These are phyloP conservation scores for Ambrosia artemisiifolia DNA, from an alignment of 129 eudicot species.

Conservation along the genomic window DNA sequence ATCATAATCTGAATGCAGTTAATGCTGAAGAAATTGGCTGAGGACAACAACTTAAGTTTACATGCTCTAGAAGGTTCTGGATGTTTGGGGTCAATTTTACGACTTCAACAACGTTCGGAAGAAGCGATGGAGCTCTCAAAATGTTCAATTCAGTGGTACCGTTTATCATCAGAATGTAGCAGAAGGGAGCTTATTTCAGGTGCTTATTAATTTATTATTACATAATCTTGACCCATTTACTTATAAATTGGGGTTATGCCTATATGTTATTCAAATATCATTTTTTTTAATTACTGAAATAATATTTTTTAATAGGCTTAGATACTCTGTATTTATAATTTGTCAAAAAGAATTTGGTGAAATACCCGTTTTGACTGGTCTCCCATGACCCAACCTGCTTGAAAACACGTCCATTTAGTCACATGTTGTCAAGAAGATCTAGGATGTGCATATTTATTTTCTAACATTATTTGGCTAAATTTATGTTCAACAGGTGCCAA, in stretches of 20 bases:
- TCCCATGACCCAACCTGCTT: background rate
- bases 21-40: slow-evolving; percentile 61
- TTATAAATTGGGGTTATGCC: background rate
- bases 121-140: slow-evolving; percentile 79
- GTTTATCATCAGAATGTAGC: slow-evolving; percentile 79
- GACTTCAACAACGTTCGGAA: slow-evolving; percentile 62
- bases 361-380: background rate
- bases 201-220: slow-evolving; percentile 21
- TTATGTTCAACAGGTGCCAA: slow-evolving; percentile 60
- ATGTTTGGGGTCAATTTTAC: slow-evolving; percentile 71
- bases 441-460: background rate
- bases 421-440: background rate
- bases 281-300: background rate
- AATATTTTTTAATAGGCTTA: background rate
- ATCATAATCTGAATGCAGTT: slow-evolving; percentile 41
- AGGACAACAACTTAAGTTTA: slow-evolving; percentile 58
- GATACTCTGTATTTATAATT: background rate
- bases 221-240: background rate
- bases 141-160: slow-evolving; percentile 91
- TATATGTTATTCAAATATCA: background rate
- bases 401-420: background rate
- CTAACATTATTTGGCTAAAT: slow-evolving; percentile 8
- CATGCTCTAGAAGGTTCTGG: slow-evolving; percentile 61
- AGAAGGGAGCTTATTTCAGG: slow-evolving; percentile 91
- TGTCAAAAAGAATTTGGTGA: background rate